Conservation (phyloP, 2,329 filamentous ascomycete species). For the Drechslera avenae region DNA sequence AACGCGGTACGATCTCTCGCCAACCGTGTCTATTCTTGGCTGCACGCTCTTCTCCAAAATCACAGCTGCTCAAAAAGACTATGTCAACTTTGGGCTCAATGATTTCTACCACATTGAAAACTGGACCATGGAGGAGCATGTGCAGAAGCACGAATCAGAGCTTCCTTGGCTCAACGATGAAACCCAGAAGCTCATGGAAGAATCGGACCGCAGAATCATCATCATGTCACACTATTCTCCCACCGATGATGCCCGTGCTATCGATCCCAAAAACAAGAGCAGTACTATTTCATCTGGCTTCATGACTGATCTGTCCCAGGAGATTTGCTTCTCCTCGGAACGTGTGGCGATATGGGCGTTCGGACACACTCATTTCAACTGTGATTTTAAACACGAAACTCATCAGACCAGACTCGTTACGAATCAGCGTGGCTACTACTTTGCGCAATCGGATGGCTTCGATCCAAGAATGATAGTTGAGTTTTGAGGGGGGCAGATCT, state of each 20-base stretch:
- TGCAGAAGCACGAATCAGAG: constrained; percentile 47
- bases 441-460: constrained; percentile 12
- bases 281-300: constrained; percentile 44
- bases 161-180: constrained; percentile 53
- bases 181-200: constrained; percentile 30
- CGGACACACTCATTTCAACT: constrained; percentile 58
- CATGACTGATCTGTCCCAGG: constrained; percentile 46
- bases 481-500: not conserved
- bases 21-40: constrained; percentile 50
- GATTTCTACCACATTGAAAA: constrained; percentile 51
- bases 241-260: constrained; percentile 38
- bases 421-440: constrained; percentile 51
- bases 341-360: constrained; percentile 55
- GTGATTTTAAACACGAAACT: constrained; percentile 33
- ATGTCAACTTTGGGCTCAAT: constrained; percentile 54
- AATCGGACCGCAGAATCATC: constrained; percentile 34
- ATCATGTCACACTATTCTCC: constrained; percentile 55
- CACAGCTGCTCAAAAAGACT: constrained; percentile 42
- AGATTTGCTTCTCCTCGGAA: constrained; percentile 44
- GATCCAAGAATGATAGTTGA: not conserved
- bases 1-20: constrained; percentile 47
- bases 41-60: constrained; percentile 60
- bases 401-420: constrained; percentile 40
- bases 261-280: constrained; percentile 44
- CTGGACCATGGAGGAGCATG: constrained; percentile 45